phyloP scores from a whole-genome alignment of 1,139 yeast species.

The Lodderomyces jiufengensis region DNA sequence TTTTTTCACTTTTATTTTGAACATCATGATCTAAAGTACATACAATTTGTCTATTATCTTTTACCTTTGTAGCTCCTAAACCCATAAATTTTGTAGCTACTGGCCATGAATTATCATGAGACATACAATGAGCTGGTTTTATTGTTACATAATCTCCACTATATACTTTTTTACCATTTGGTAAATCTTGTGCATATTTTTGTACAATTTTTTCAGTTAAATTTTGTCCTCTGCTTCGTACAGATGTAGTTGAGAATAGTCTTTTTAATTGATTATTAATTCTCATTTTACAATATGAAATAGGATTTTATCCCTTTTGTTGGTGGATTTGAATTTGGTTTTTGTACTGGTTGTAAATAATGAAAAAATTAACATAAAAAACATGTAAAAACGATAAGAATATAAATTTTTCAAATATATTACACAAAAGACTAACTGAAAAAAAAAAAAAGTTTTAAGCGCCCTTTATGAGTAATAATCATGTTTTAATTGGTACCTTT shows the following conservation, averaged over 20 bases:
- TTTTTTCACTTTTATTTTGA: constrained; percentile 86
- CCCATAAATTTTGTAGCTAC: constrained; percentile 96
- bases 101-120: constrained; percentile 99
- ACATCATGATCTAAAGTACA: constrained; percentile 97
- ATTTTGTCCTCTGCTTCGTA: constrained; percentile 56
- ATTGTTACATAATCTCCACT: constrained; percentile 95
- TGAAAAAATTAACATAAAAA: background rate
- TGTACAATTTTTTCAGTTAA: constrained; percentile 95
- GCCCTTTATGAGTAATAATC: no score
- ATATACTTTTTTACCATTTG: constrained; percentile 53
- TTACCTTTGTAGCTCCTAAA: constrained; percentile 79
- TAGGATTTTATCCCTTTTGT: background rate
- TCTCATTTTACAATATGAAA: constrained; percentile 5
- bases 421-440: background rate
- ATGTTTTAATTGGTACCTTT: background rate
- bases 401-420: background rate
- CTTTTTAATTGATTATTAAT: constrained; percentile 5
- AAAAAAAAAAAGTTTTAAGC: no score
- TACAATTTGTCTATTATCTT: constrained; percentile 85
- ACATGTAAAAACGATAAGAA: background rate
- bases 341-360: no score
- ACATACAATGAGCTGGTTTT: constrained; percentile 96
- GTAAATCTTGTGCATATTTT: constrained; percentile 73
- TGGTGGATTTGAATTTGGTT: background rate
- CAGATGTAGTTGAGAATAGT: constrained; percentile 10